A percentile compares a stretch with the other conserved stretches of the same genome.
Evolutionary conservation across 78 protist species (phyloP).

Genomic region (Protostelium mycophagum): DNA sequence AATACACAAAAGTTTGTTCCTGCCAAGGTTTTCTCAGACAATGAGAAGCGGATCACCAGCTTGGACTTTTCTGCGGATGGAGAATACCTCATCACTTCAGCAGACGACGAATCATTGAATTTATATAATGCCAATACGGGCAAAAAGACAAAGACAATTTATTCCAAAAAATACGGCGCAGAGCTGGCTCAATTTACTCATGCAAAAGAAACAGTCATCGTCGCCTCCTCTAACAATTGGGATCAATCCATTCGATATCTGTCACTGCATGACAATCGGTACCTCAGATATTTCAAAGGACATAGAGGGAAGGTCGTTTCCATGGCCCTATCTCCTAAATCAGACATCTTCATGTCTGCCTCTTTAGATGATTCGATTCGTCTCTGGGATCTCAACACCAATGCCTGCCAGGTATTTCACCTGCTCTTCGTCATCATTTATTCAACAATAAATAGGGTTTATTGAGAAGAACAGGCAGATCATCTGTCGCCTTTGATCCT

Average conservation of each 20-base stretch:
- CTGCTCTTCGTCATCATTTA: background rate
- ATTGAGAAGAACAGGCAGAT: background rate
- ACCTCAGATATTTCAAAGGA: slow-evolving; percentile 76
- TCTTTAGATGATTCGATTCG: slow-evolving; percentile 58
- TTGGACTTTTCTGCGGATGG: background rate
- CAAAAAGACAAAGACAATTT: slow-evolving; percentile 49
- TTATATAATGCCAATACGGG: slow-evolving; percentile 64
- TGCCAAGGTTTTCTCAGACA: background rate
- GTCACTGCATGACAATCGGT: slow-evolving; percentile 75
- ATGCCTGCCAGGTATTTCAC: slow-evolving; percentile 46
- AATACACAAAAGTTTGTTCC: background rate
- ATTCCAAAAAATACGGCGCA: slow-evolving; percentile 69
- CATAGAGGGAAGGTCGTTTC: slow-evolving; percentile 71
- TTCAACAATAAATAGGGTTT: background rate
- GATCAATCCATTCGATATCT: slow-evolving; percentile 72
- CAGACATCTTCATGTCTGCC: slow-evolving; percentile 71
- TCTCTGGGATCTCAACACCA: slow-evolving; percentile 74
- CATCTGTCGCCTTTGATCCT: slow-evolving; percentile 61
- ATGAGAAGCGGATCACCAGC: background rate
- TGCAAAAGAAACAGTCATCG: slow-evolving; percentile 41
- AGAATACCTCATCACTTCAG: slow-evolving; percentile 34
- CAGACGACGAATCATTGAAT: slow-evolving; percentile 68
- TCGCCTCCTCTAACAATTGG: slow-evolving; percentile 73
- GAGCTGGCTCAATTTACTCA: slow-evolving; percentile 60
- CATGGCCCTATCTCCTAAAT: slow-evolving; percentile 48